phyloP scores from a whole-genome alignment of 139 green algal species.

The Closterium sp. region DNA sequence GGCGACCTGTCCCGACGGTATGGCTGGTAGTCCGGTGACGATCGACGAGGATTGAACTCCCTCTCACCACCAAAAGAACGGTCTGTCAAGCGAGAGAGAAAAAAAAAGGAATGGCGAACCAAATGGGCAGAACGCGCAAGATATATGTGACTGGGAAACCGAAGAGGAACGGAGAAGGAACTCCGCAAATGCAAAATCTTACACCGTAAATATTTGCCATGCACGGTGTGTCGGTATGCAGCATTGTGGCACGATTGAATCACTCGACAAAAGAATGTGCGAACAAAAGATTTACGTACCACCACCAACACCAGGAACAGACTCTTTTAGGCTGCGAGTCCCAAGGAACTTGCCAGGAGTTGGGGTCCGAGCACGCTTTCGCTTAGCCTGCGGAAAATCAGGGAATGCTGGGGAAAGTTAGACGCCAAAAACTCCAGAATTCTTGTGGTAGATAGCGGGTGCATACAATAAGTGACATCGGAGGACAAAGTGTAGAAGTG shows the following conservation, averaged over 20 bases:
- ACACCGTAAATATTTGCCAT: too few relatives aligned
- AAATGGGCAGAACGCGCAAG: not conserved
- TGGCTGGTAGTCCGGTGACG: not conserved
- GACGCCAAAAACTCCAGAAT: not conserved
- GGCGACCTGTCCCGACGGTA: not conserved
- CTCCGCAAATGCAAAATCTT: too few relatives aligned
- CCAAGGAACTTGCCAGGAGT: not conserved
- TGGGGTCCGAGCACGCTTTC: not conserved
- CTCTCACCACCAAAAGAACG: not conserved
- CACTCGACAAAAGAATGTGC: too few relatives aligned
- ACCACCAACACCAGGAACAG: not conserved
- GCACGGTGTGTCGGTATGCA: too few relatives aligned
- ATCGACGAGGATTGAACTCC: not conserved
- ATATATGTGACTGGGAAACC: too few relatives aligned
- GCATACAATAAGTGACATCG: too few relatives aligned
- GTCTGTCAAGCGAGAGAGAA: not conserved
- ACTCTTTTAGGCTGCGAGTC: not conserved
- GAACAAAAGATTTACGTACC: not conserved
- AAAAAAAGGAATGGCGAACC: not conserved
- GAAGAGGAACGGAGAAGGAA: too few relatives aligned
- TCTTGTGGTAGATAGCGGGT: not conserved
- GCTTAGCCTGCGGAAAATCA: not conserved
- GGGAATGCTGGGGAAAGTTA: not conserved
- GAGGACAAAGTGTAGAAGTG: too few relatives aligned
- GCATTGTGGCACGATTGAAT: too few relatives aligned